These are phyloP conservation scores for Carex kokanica DNA, from an alignment of 176 grass and related monocot genomes.

Conservation along the genomic window DNA sequence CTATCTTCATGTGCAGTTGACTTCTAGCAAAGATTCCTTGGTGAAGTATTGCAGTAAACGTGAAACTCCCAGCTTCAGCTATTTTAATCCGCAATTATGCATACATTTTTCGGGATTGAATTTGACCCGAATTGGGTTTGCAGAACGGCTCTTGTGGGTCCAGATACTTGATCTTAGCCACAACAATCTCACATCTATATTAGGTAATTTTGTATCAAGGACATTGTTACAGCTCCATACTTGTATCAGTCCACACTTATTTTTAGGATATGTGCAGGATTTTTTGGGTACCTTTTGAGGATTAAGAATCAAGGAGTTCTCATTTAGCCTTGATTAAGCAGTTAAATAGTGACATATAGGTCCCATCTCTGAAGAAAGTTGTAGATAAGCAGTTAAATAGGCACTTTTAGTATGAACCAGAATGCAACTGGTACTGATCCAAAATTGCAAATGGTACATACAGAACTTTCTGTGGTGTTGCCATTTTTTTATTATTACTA, in stretches of 20 bases:
- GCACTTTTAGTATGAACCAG: not conserved
- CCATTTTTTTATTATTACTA: not conserved
- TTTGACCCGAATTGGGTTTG: slow-evolving; percentile 62
- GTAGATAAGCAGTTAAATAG: not conserved
- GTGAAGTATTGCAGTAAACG: slow-evolving; percentile 51
- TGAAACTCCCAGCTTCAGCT: slow-evolving; percentile 38
- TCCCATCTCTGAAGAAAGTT: not conserved
- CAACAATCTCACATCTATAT: slow-evolving; percentile 65
- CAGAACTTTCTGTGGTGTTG: slow-evolving; percentile 16
- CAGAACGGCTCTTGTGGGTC: slow-evolving; percentile 72
- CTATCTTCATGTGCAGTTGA: slow-evolving; percentile 52
- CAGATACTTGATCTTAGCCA: slow-evolving; percentile 88
- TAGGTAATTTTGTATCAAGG: slow-evolving; percentile 43
- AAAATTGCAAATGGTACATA: not conserved
- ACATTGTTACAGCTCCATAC: not conserved
- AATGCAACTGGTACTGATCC: not conserved
- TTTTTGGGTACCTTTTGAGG: not conserved
- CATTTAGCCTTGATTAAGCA: not conserved
- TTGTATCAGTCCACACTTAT: not conserved
- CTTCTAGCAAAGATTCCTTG: slow-evolving; percentile 52
- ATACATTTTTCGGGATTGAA: slow-evolving; percentile 47
- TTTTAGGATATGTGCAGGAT: not conserved
- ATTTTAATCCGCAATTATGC: slow-evolving; percentile 31
- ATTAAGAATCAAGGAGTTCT: not conserved
- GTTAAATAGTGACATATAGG: not conserved